Evolutionary conservation across 768 basidiomycete species (phyloP), one percentile per base, ranked within the genome.

Genomic region (Tulasnella sp.): DNA sequence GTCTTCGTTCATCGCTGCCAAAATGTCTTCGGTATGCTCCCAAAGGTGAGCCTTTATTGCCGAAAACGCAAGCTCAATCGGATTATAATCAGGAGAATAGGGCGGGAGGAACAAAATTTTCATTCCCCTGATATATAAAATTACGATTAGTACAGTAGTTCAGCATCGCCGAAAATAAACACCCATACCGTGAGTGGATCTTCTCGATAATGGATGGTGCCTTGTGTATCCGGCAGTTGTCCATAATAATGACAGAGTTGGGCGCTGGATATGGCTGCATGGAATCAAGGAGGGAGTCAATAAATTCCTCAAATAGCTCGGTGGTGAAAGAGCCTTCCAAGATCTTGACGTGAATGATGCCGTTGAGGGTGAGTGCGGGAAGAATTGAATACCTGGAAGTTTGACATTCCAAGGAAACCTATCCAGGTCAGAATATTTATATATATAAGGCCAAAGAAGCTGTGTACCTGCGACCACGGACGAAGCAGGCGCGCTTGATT

Each of bases 221-320:
- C 39, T 85, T 81, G 75, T 86, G 85, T 11, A 85, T 86, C 0
- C 79, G 68, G 69, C 84, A 85, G 78, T 85, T 85, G 71, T 85
- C 84, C 80, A 81, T 77, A 4, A 85, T 75, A 15, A 85, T 78
- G 37, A 85, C 82, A 74, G 82, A 84, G 49, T 81, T 80, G 8
- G 69, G 40, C 3, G 25, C 77, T 2, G 80, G 80, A 67, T 68
- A 81, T 38, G 78, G 79, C 15, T 80, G 75, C 75, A 78, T 80
- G 14, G 68, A 58, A 34, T 75, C 71, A 67, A 54, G 79, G 0
- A 82, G 64, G 1, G 74, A 42, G 11, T 77, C 70, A 37, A 82
- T 80, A 72, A 82, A 82, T 7, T 58, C 71, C 31, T 19, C 54
- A 73, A 81, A 81, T 9, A 25, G 42, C 4, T 6, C 77, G 31